Evolutionary conservation across 2,329 filamentous ascomycete genomes (phyloP).

Genomic region (Coniochaeta sp.): DNA sequence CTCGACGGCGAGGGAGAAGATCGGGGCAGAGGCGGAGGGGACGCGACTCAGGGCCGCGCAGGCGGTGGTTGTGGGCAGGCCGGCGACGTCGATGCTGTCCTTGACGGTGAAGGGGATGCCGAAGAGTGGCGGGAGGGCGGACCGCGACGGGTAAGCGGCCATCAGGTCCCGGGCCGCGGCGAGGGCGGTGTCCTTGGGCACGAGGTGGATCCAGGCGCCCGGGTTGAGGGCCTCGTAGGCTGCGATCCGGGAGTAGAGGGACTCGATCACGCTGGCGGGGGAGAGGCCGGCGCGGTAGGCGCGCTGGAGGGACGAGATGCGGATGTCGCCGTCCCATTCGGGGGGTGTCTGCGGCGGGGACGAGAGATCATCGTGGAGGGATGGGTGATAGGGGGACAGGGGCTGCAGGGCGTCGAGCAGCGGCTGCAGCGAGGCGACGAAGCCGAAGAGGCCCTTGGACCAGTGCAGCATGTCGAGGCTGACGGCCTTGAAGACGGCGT

Average conservation of each 20-base stretch:
- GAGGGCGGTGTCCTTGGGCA: slow-evolving; percentile 27
- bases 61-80: slow-evolving; percentile 40
- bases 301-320: slow-evolving; percentile 30
- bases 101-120: slow-evolving; percentile 49
- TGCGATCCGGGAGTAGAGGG: slow-evolving; percentile 3
- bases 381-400: not conserved
- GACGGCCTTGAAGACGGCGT: slow-evolving; percentile 28
- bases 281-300: slow-evolving; percentile 33
- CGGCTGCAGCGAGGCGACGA: slow-evolving; percentile 24
- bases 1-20: slow-evolving; percentile 34
- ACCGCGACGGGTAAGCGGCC: slow-evolving; percentile 7
- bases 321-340: slow-evolving; percentile 30
- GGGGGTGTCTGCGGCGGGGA: not conserved
- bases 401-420: slow-evolving; percentile 1
- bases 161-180: slow-evolving; percentile 30
- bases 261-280: slow-evolving; percentile 15
- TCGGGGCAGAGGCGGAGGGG: slow-evolving; percentile 33
- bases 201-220: slow-evolving; percentile 38
- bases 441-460: slow-evolving; percentile 42
- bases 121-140: slow-evolving; percentile 34
- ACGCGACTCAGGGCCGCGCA: slow-evolving; percentile 39
- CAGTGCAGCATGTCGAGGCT: slow-evolving; percentile 39
- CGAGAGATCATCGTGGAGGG: not conserved
- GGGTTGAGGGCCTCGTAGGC: slow-evolving; percentile 1
- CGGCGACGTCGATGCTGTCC: slow-evolving; percentile 44